phyloP scores from a whole-genome alignment of 192 early-diverging fungal species.

The Linnemannia schmuckeri region DNA sequence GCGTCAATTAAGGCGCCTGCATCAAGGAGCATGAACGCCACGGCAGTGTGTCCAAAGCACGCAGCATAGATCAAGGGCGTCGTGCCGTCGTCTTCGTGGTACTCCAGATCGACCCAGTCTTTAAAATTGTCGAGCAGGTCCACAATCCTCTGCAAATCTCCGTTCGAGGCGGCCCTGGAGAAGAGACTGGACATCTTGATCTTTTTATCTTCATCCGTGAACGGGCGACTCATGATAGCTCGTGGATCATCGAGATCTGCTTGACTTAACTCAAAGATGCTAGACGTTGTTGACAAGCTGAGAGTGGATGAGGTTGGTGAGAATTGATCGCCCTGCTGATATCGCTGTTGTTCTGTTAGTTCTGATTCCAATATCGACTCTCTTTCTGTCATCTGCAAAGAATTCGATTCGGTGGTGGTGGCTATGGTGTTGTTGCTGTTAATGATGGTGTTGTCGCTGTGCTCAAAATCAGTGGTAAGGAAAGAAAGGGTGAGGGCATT shows the following conservation, averaged over 20 bases:
- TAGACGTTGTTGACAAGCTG: neutral
- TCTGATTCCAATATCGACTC: neutral
- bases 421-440: neutral
- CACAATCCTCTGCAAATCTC: slow-evolving; percentile 71
- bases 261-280: slow-evolving; percentile 21
- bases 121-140: slow-evolving; percentile 70
- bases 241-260: slow-evolving; percentile 41
- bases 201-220: slow-evolving; percentile 65
- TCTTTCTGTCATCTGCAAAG: neutral
- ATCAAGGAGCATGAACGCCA: slow-evolving; percentile 75
- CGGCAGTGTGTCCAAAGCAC: slow-evolving; percentile 85
- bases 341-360: neutral
- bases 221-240: slow-evolving; percentile 15
- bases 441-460: neutral
- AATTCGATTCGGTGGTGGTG: neutral
- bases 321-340: neutral
- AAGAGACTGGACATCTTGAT: slow-evolving; percentile 71
- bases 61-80: slow-evolving; percentile 90
- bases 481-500: neutral
- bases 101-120: slow-evolving; percentile 80
- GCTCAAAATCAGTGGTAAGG: neutral
- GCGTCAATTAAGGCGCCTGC: slow-evolving; percentile 81
- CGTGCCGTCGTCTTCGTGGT: slow-evolving; percentile 86
- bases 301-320: neutral
- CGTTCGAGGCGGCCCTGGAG: slow-evolving; percentile 79